Percentiles rank a stretch among this genome's conserved stretches.
Evolutionary conservation across 164 flowering plant genomes (phyloP).

Genomic region (Aristolochia fimbriata): DNA sequence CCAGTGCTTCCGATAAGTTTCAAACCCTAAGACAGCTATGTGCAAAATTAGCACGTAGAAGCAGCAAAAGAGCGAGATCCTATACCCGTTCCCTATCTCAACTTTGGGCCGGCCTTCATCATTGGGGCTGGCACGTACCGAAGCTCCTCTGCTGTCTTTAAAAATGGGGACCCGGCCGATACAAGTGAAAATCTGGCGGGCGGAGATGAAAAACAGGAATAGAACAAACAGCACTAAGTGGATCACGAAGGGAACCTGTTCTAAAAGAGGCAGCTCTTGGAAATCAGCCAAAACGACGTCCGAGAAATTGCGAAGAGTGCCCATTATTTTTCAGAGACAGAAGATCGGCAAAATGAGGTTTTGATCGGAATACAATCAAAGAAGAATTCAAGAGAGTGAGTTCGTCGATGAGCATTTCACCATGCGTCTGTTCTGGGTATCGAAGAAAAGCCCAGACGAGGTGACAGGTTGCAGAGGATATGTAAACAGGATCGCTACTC

Average conservation of each 20-base stretch:
- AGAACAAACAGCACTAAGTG: slow-evolving; percentile 48
- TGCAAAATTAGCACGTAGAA: slow-evolving; percentile 67
- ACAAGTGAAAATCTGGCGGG: slow-evolving; percentile 39
- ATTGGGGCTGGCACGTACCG: slow-evolving; percentile 15
- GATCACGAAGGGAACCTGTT: slow-evolving; percentile 47
- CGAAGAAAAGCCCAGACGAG: slow-evolving; percentile 1
- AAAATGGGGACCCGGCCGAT: slow-evolving; percentile 36
- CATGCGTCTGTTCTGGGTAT: slow-evolving; percentile 20
- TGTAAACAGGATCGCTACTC: slow-evolving; percentile 37
- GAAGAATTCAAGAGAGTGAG: slow-evolving; percentile 9
- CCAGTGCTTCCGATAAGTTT: slow-evolving; percentile 51
- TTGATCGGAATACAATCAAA: slow-evolving; percentile 6
- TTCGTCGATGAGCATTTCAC: slow-evolving; percentile 49
- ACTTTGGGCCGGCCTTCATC: slow-evolving; percentile 21
- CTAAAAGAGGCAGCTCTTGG: slow-evolving; percentile 46
- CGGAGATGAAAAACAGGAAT: slow-evolving; percentile 54
- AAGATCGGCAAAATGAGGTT: slow-evolving; percentile 11
- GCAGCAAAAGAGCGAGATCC: slow-evolving; percentile 50
- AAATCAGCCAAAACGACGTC: slow-evolving; percentile 20
- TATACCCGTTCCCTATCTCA: slow-evolving; percentile 46
- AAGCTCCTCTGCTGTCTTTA: slow-evolving; percentile 41
- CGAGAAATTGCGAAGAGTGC: slow-evolving; percentile 9
- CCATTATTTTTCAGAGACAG: slow-evolving; percentile 24
- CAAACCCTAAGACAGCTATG: slow-evolving; percentile 53
- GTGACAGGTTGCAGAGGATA: slow-evolving; percentile 27